Evolutionary conservation across 129 eudicot genomes (phyloP).

Genomic region (Flaveria linearis): DNA sequence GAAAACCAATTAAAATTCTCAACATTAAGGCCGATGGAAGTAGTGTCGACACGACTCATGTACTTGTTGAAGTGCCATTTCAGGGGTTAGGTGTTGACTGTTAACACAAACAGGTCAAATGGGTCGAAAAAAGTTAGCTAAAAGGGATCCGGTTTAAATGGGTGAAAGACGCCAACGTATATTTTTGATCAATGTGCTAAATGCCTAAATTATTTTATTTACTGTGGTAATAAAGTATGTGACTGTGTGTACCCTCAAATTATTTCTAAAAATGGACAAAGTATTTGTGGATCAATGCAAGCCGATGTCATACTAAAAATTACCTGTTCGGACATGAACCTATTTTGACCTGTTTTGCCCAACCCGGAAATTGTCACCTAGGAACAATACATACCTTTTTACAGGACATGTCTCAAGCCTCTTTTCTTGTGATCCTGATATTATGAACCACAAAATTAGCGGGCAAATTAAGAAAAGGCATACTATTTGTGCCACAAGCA

Average conservation of each 20-base stretch:
- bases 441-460: conserved; percentile 15
- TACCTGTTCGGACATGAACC: not conserved
- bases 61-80: not conserved
- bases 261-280: not conserved
- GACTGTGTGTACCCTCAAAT: not conserved
- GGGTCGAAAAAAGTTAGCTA: not conserved
- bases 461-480: conserved; percentile 3
- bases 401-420: conserved; percentile 55
- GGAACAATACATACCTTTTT: conserved; percentile 30
- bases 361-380: not conserved
- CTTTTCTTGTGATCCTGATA: conserved; percentile 92
- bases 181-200: not conserved
- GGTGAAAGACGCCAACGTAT: not conserved
- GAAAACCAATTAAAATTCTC: not conserved
- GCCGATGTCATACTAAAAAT: not conserved
- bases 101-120: not conserved
- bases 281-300: not conserved
- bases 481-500: not conserved
- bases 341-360: not conserved
- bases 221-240: not conserved
- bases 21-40: not conserved
- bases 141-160: not conserved
- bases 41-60: not conserved
- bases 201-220: not conserved
- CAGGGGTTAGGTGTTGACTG: not conserved